These are phyloP conservation scores for Plasmodium sp. DNA, from an alignment of 169 alveolate genomes.

Conservation along the genomic window DNA sequence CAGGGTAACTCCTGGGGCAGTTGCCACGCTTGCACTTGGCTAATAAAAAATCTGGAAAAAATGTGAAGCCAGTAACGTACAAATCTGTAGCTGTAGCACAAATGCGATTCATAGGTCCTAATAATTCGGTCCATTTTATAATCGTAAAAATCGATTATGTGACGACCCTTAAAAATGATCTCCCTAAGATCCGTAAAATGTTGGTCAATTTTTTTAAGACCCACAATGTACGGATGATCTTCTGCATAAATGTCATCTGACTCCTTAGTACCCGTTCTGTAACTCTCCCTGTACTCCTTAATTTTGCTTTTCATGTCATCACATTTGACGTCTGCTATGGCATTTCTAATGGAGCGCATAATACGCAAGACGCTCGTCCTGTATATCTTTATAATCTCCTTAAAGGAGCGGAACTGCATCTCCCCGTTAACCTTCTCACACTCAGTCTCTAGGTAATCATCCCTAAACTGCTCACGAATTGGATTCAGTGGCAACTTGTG, in stretches of 20 bases:
- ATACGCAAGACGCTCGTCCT: neutral
- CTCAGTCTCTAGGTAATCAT: neutral
- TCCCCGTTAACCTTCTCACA: neutral
- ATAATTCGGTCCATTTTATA: conserved; percentile 5
- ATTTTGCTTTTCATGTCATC: neutral
- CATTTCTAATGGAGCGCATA: neutral
- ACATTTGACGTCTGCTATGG: no score
- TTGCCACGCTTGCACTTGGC: neutral
- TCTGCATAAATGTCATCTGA: neutral
- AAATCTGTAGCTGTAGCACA: neutral
- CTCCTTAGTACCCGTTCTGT: neutral
- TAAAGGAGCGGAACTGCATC: neutral
- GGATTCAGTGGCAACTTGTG: neutral
- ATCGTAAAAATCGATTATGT: neutral
- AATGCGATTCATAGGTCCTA: neutral
- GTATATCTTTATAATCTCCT: neutral
- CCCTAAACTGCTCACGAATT: neutral
- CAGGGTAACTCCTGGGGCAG: neutral
- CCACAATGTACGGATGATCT: neutral
- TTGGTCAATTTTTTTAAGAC: neutral
- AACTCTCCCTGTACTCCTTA: neutral
- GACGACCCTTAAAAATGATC: neutral
- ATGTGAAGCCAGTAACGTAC: neutral
- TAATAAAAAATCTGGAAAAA: neutral
- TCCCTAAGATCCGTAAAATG: neutral